A percentile compares a stretch with the other conserved stretches of the same genome.
Evolutionary conservation across 805 yeast species (phyloP).

Genomic region (Helenozyma baotianmanensis): DNA sequence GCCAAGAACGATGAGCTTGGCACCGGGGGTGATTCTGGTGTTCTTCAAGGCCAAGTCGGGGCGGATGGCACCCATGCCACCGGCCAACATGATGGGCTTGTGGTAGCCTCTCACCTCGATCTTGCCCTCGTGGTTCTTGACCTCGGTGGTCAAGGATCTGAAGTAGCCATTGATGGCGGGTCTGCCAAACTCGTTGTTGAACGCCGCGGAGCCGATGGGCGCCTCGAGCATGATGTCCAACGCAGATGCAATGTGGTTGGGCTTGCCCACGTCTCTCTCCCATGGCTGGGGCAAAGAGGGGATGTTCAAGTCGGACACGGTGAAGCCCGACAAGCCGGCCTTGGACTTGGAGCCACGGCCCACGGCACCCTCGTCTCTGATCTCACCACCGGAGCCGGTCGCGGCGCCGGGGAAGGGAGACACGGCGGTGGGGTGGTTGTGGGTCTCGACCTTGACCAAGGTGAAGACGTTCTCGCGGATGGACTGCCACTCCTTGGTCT

Average conservation of each 20-base stretch:
- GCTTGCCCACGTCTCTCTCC: slow-evolving; percentile 90
- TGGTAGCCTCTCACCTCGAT: slow-evolving; percentile 91
- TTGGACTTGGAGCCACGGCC: slow-evolving; percentile 97
- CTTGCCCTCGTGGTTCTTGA: slow-evolving; percentile 55
- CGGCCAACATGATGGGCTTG: slow-evolving; percentile 98
- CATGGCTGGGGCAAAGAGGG: slow-evolving; percentile 89
- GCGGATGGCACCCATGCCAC: slow-evolving; percentile 96
- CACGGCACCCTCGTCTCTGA: slow-evolving; percentile 99
- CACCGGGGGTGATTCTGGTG: slow-evolving; percentile 84
- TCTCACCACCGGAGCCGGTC: slow-evolving; percentile 99
- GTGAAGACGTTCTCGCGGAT: slow-evolving; percentile 79
- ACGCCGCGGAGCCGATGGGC: slow-evolving; percentile 96
- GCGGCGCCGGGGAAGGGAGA: slow-evolving; percentile 99
- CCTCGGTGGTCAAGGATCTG: slow-evolving; percentile 85
- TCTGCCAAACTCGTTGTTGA: slow-evolving; percentile 97
- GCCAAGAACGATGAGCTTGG: slow-evolving; percentile 88
- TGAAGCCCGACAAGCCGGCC: slow-evolving; percentile 92
- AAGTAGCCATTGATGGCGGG: slow-evolving; percentile 96
- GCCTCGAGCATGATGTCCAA: slow-evolving; percentile 95
- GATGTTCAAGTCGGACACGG: slow-evolving; percentile 84
- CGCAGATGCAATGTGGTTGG: slow-evolving; percentile 87
- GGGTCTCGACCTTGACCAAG: slow-evolving; percentile 94
- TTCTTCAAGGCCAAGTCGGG: slow-evolving; percentile 89
- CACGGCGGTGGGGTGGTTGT: slow-evolving; percentile 98
- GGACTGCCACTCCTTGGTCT: slow-evolving; percentile 68